A percentile compares a stretch with the other conserved stretches of the same genome.
Evolutionary conservation across 2,329 filamentous ascomycete species (phyloP).

Genomic region (Magnaporthales sp.): DNA sequence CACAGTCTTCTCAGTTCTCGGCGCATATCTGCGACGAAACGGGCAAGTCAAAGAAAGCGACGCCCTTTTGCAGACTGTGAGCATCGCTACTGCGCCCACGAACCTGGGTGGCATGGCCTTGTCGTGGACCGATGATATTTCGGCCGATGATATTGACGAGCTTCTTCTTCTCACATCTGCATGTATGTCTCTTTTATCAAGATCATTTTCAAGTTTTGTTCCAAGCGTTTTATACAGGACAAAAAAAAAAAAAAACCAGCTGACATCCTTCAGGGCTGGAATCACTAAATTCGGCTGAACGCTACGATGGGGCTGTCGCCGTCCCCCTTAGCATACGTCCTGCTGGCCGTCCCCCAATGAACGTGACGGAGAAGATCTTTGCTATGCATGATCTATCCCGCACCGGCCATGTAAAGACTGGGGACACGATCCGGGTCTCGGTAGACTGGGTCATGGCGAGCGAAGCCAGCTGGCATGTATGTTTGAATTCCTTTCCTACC

Average conservation of each 20-base stretch:
- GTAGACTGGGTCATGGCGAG: slow-evolving; percentile 38
- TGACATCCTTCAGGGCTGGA: not conserved
- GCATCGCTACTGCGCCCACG: not conserved
- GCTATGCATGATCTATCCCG: slow-evolving; percentile 29
- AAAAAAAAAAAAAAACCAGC: not conserved
- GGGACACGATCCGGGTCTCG: slow-evolving; percentile 29
- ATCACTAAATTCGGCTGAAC: not conserved
- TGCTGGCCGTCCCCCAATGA: slow-evolving; percentile 24
- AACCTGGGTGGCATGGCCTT: not conserved
- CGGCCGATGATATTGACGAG: not conserved
- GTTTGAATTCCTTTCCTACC: slow-evolving; percentile 7
- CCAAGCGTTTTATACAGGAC: not conserved
- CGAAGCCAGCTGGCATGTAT: slow-evolving; percentile 28
- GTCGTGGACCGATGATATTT: not conserved
- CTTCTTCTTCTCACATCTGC: not conserved
- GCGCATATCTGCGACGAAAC: not conserved
- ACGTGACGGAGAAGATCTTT: slow-evolving; percentile 34
- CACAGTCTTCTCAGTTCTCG: not conserved
- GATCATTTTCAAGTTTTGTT: not conserved
- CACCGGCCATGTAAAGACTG: slow-evolving; percentile 23
- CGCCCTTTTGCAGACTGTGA: not conserved
- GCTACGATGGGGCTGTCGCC: not conserved
- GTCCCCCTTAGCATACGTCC: slow-evolving; percentile 7
- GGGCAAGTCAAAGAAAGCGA: not conserved
- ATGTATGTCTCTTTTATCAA: not conserved